Percentiles rank a stretch among this genome's conserved stretches.
phyloP scores from a whole-genome alignment of 306 rosid species.

The Quercus cerris region DNA sequence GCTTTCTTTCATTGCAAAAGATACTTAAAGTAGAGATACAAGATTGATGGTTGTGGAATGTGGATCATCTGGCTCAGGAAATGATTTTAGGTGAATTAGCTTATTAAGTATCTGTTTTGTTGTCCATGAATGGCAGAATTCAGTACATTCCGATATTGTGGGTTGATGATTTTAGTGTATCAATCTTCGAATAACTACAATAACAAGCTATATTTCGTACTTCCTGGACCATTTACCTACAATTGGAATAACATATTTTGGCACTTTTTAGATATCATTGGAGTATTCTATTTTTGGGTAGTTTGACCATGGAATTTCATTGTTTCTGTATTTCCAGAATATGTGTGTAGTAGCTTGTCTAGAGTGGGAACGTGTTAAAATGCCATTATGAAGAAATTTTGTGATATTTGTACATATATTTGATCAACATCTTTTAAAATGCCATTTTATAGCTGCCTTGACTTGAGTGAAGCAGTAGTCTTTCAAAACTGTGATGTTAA shows the following conservation, averaged over 20 bases:
- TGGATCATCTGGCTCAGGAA: neutral
- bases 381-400: neutral
- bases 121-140: neutral
- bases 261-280: neutral
- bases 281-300: neutral
- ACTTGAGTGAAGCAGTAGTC: neutral
- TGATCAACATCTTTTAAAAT: neutral
- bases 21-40: neutral
- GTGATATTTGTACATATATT: neutral
- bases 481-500: neutral
- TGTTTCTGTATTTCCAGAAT: too few species aligned
- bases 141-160: neutral
- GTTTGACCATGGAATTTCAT: too few species aligned
- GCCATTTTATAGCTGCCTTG: neutral
- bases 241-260: neutral
- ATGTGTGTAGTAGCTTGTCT: neutral
- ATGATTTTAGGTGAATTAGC: neutral
- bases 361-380: neutral
- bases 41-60: neutral
- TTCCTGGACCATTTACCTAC: neutral
- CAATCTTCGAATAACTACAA: neutral
- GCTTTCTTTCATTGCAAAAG: neutral
- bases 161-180: neutral
- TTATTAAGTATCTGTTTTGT: neutral
- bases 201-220: neutral